phyloP scores from a whole-genome alignment of 2,329 filamentous ascomycete species.

The Daldinia sp. region DNA sequence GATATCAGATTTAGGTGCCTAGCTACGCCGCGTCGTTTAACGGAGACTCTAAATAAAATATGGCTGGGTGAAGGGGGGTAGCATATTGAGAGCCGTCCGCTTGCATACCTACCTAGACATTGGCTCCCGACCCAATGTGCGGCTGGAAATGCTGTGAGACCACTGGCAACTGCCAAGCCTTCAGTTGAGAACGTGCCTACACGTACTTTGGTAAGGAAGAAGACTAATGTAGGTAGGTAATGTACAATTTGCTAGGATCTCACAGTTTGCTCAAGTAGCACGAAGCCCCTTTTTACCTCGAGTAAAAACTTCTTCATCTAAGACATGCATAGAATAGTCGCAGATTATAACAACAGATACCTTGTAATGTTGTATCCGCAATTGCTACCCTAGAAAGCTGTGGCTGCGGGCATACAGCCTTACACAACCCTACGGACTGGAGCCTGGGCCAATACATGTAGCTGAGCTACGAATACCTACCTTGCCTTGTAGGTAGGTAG shows the following conservation, averaged over 20 bases:
- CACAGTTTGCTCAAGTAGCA: background rate
- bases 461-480: background rate
- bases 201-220: too few relatives aligned
- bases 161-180: background rate
- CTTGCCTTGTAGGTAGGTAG: background rate
- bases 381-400: background rate
- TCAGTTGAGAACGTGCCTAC: background rate
- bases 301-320: slow-evolving; percentile 4
- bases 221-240: background rate
- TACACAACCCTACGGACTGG: slow-evolving; percentile 4
- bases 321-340: slow-evolving; percentile 17
- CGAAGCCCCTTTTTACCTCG: background rate
- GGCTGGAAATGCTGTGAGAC: background rate
- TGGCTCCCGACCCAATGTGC: background rate
- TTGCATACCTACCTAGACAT: background rate
- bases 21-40: background rate
- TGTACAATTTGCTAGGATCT: background rate
- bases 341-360: background rate
- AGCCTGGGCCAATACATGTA: background rate
- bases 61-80: background rate
- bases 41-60: background rate
- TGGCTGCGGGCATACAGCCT: slow-evolving; percentile 1
- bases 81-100: background rate
- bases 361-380: background rate
- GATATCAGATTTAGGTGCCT: background rate